These are phyloP conservation scores for Basidiobolus heterosporus DNA, from an alignment of 371 early-diverging fungal genomes.

Conservation along the genomic window DNA sequence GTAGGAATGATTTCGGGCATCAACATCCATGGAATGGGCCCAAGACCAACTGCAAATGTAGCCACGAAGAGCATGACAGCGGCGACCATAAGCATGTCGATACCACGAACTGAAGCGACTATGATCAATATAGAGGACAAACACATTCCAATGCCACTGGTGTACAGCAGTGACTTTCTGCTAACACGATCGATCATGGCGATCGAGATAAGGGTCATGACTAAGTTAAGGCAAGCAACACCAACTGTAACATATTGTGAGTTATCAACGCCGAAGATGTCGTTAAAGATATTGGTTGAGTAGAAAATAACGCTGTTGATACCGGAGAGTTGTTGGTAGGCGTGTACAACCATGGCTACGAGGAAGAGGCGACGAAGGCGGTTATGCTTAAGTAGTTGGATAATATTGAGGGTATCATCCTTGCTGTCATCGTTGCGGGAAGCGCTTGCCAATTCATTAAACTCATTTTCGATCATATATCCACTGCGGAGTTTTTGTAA, in stretches of 20 bases:
- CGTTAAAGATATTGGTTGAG: constrained; percentile 29
- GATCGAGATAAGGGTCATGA: constrained; percentile 30
- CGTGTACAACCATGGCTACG: constrained; percentile 22
- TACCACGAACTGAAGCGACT: constrained; percentile 23
- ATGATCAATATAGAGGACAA: constrained; percentile 31
- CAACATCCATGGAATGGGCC: constrained; percentile 58
- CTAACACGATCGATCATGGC: constrained; percentile 53
- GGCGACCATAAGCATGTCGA: constrained; percentile 38
- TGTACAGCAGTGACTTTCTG: constrained; percentile 47
- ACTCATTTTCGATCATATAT: constrained; percentile 33
- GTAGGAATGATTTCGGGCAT: constrained; percentile 49
- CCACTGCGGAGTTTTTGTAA: constrained; percentile 38
- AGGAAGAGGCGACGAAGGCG: constrained; percentile 36
- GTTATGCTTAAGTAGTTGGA: constrained; percentile 19
- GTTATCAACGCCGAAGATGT: constrained; percentile 23
- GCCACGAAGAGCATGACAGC: constrained; percentile 61
- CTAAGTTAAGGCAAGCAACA: constrained; percentile 31
- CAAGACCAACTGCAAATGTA: constrained; percentile 67
- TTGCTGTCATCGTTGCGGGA: neutral
- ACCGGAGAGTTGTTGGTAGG: constrained; percentile 62
- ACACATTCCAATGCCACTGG: constrained; percentile 35
- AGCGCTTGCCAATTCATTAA: constrained; percentile 20
- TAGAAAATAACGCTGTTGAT: constrained; percentile 75
- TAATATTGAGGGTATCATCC: constrained; percentile 7
- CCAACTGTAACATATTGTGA: constrained; percentile 34